These are phyloP conservation scores for Lagenidium giganteum DNA, from an alignment of 352 stramenopile genomes.

Conservation along the genomic window DNA sequence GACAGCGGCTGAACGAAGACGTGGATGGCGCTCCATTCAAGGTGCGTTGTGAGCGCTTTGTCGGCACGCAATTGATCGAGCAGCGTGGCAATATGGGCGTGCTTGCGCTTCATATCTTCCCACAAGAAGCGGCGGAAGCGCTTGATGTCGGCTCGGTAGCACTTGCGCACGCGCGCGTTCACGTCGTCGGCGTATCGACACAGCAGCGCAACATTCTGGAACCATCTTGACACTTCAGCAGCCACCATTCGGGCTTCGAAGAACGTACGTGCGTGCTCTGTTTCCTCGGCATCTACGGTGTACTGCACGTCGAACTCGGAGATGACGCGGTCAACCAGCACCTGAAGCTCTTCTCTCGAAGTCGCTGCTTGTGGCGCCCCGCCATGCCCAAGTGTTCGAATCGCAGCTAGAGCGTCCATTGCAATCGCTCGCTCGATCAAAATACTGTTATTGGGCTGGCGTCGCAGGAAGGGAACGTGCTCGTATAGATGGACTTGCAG, in stretches of 20 bases:
- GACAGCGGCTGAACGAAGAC: background rate
- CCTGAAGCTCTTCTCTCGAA: too few species aligned
- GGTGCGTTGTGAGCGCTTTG: too few species aligned
- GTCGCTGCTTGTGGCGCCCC: too few species aligned
- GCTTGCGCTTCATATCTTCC: constrained; percentile 27
- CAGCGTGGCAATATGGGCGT: constrained; percentile 17
- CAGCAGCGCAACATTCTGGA: constrained; percentile 24
- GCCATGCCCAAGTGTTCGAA: constrained; percentile 14
- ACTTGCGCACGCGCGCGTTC: constrained; percentile 13
- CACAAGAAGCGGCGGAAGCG: constrained; percentile 18
- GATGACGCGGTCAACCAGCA: too few species aligned
- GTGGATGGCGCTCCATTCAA: constrained; percentile 9
- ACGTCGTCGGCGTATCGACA: constrained; percentile 31
- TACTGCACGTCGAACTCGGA: too few species aligned
- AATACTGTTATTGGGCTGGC: constrained; percentile 3
- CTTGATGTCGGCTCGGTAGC: constrained; percentile 21
- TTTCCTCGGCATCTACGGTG: too few species aligned
- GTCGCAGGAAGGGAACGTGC: constrained; percentile 33
- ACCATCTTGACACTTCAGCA: constrained; percentile 15
- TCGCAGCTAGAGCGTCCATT: constrained; percentile 22
- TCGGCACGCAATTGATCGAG: constrained; percentile 25
- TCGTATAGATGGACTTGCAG: constrained; percentile 28
- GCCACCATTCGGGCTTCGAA: too few species aligned
- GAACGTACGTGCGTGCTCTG: too few species aligned
- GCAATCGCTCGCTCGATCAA: constrained; percentile 13